These are phyloP conservation scores for Vickermania spadyakhi DNA, from an alignment of 208 protist species.

Conservation along the genomic window DNA sequence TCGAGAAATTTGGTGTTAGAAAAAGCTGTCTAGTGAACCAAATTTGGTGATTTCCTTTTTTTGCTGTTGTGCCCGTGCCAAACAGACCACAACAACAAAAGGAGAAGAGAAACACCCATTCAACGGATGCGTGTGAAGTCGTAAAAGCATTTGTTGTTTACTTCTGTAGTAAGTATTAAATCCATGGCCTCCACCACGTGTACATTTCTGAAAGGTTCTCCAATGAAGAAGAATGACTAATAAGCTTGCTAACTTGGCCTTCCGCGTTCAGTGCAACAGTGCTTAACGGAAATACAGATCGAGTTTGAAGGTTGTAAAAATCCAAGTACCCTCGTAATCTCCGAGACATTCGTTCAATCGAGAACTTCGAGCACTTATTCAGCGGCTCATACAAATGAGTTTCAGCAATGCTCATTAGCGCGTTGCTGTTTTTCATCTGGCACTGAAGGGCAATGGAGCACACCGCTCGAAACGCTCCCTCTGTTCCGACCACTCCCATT, in stretches of 20 bases:
- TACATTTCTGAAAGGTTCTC: slow-evolving; percentile 94
- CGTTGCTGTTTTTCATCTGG: slow-evolving; percentile 87
- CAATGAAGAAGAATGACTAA: slow-evolving; percentile 82
- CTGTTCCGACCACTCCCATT: slow-evolving; percentile 89
- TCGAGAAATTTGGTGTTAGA: too few species aligned
- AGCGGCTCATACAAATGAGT: slow-evolving; percentile 93
- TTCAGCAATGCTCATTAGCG: slow-evolving; percentile 93
- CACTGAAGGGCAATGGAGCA: slow-evolving; percentile 86
- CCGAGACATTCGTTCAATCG: slow-evolving; percentile 65
- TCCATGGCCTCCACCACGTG: slow-evolving; percentile 95
- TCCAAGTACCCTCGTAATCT: slow-evolving; percentile 78
- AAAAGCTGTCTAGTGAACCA: too few species aligned
- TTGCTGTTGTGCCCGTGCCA: too few species aligned
- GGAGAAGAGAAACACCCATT: too few species aligned
- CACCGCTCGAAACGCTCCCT: slow-evolving; percentile 85
- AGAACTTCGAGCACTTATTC: slow-evolving; percentile 12
- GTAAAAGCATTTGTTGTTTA: too few species aligned
- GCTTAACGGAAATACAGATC: slow-evolving; percentile 34
- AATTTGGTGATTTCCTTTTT: too few species aligned
- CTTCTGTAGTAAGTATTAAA: too few species aligned
- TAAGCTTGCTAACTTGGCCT: slow-evolving; percentile 91
- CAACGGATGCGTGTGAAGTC: too few species aligned
- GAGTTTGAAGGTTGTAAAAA: slow-evolving; percentile 31
- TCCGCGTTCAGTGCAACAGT: slow-evolving; percentile 80
- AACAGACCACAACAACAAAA: too few species aligned